Conservation (phyloP, 202 grass and related monocot species). For the Schoenoplectus triqueter region DNA sequence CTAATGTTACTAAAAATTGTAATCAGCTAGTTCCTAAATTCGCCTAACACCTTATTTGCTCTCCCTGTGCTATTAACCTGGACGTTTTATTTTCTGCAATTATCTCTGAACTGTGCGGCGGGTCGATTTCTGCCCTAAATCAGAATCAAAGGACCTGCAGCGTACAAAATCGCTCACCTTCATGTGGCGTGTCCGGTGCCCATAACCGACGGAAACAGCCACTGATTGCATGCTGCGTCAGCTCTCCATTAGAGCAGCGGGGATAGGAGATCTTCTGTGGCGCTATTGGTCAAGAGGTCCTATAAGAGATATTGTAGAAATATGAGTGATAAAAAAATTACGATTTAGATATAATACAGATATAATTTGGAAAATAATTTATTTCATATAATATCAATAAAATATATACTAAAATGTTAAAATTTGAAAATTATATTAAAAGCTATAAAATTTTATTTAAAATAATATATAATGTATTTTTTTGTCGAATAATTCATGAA, state of each 20-base stretch:
- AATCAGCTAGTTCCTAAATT: neutral
- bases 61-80: neutral
- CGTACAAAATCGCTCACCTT: neutral
- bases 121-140: neutral
- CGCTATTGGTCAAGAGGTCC: neutral
- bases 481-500: no score
- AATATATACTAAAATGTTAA: no score
- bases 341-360: no score
- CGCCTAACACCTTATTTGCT: neutral
- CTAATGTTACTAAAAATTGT: neutral
- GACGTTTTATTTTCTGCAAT: neutral
- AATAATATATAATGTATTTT: no score
- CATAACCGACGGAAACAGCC: neutral
- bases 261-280: neutral
- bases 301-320: no score
- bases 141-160: neutral
- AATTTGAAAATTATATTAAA: no score
- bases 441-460: no score
- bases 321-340: no score
- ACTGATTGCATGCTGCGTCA: neutral
- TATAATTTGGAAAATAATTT: no score
- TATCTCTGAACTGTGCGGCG: neutral
- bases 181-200: neutral
- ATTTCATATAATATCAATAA: no score
- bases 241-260: neutral